Evolutionary conservation across 2,329 filamentous ascomycete genomes (phyloP).

Genomic region (Lecanicillium sp.): DNA sequence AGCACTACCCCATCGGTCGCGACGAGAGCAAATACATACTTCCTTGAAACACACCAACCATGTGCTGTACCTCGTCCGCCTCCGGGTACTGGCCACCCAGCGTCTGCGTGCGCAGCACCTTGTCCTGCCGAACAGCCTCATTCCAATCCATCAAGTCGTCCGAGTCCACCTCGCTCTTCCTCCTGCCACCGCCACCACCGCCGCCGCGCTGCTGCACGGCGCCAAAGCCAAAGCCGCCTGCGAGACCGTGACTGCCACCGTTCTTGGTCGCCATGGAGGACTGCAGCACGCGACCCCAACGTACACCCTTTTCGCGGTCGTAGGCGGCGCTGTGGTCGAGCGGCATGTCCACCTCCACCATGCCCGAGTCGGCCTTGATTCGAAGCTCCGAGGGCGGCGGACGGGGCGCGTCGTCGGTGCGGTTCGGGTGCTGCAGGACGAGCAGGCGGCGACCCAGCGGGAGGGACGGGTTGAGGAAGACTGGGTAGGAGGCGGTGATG

Average conservation of each 20-base stretch:
- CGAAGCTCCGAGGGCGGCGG: slow-evolving; percentile 63
- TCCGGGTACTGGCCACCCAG: slow-evolving; percentile 73
- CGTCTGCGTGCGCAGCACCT: slow-evolving; percentile 72
- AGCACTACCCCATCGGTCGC: slow-evolving; percentile 7
- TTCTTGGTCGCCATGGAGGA: slow-evolving; percentile 50
- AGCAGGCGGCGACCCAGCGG: slow-evolving; percentile 58
- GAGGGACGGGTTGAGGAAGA: slow-evolving; percentile 74
- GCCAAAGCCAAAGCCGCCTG: slow-evolving; percentile 64
- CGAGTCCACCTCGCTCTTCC: slow-evolving; percentile 35
- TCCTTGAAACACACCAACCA: slow-evolving; percentile 84
- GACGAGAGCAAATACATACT: slow-evolving; percentile 41
- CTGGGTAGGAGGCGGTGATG: slow-evolving; percentile 67
- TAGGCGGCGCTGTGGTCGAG: slow-evolving; percentile 67
- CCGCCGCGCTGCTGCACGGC: slow-evolving; percentile 31
- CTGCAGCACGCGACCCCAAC: slow-evolving; percentile 72
- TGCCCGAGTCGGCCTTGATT: slow-evolving; percentile 72
- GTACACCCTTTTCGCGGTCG: slow-evolving; percentile 73
- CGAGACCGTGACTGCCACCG: slow-evolving; percentile 60
- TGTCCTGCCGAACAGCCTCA: slow-evolving; percentile 60
- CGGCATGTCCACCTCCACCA: slow-evolving; percentile 89
- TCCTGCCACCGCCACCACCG: slow-evolving; percentile 18
- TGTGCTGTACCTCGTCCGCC: slow-evolving; percentile 69
- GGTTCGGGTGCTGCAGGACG: slow-evolving; percentile 85
- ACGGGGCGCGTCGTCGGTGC: slow-evolving; percentile 45
- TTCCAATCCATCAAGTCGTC: slow-evolving; percentile 49